A percentile compares a stretch with the other conserved stretches of the same genome.
Evolutionary conservation across 2,329 filamentous ascomycete species (phyloP).

Genomic region (Phialemoniopsis sp.): DNA sequence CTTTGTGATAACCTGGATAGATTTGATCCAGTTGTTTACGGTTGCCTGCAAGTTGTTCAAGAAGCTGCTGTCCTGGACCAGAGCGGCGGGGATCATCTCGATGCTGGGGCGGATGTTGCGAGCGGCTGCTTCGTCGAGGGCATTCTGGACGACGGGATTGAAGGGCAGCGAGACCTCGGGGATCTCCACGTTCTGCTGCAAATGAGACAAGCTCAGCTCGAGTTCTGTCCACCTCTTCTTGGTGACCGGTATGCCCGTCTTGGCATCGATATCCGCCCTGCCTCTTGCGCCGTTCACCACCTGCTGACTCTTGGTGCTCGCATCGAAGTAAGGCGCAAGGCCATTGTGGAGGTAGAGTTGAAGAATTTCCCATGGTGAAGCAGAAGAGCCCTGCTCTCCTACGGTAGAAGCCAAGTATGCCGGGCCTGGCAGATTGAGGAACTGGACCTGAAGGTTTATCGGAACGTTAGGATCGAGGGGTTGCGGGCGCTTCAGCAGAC

Average conservation of each 20-base stretch:
- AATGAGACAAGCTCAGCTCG: slow-evolving; percentile 81
- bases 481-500: slow-evolving; percentile 83
- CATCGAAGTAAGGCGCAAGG: slow-evolving; percentile 94
- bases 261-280: slow-evolving; percentile 80
- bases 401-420: slow-evolving; percentile 63
- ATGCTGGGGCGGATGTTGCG: slow-evolving; percentile 66
- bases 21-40: slow-evolving; percentile 98
- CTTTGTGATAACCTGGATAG: slow-evolving; percentile 94
- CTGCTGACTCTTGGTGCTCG: slow-evolving; percentile 82
- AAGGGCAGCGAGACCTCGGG: slow-evolving; percentile 85
- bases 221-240: slow-evolving; percentile 96
- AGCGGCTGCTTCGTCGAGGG: slow-evolving; percentile 71
- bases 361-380: slow-evolving; percentile 87
- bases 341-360: slow-evolving; percentile 90
- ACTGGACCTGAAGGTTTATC: slow-evolving; percentile 83
- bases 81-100: slow-evolving; percentile 68
- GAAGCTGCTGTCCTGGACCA: slow-evolving; percentile 86
- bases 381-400: slow-evolving; percentile 65
- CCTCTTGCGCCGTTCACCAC: slow-evolving; percentile 60
- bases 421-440: slow-evolving; percentile 85
- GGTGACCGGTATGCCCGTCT: slow-evolving; percentile 93
- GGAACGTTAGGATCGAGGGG: slow-evolving; percentile 81
- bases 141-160: slow-evolving; percentile 82
- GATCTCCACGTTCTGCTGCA: slow-evolving; percentile 98
- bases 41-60: slow-evolving; percentile 90